Evolutionary conservation across 169 alveolate genomes (phyloP), one percentile per base, ranked within the genome.

Genomic region (Plasmodium coatneyi): DNA sequence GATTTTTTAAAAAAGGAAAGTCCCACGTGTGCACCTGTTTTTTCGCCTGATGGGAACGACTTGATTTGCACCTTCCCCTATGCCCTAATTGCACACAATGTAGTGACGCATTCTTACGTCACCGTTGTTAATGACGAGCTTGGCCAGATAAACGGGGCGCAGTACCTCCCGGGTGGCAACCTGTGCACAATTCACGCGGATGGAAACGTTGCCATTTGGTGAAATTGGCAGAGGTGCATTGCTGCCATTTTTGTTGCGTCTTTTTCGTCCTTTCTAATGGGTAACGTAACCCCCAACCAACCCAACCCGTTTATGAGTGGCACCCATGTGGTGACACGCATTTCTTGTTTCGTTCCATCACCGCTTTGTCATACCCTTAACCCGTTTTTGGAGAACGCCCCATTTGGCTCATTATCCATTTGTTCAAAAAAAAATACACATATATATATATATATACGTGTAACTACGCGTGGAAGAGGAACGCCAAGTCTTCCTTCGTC

Each of bases 401-500:
- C 19, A 49, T 49, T 49, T 49, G 60, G 56, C 56, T 9, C 0
- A 46, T 46, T 46, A n/a, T 46, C 56, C 56, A 46, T 46, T 46
- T 46, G 4, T 46, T 46, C n/a, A 46, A 46, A 71, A 32, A 71
- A 71, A 71, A 71, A 14, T 19, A 80, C 30, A 80, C 4, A 79
- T 9, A 30, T 19, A 80, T n/a, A n/a, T n/a, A n/a, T n/a, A n/a
- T n/a, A n/a, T n/a, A n/a, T n/a, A n/a, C n/a, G n/a, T n/a, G n/a
- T n/a, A n/a, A n/a, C 79, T 30, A 94, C 36, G 94, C 87, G 41
- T 95, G 97, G 84, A 97, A 97, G 39, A 97, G 96, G 86, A 97
- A 97, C 41, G 97, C 96, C 81, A 97, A 96, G 83, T 97, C 99
- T n/a, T 97, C 98, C 49, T 97, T 95, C 14, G 97, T 96, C 54